Base-by-base conservation (phyloP, 129 eudicot genomes). In the Pseudognaphalium luteoalbum region DNA sequence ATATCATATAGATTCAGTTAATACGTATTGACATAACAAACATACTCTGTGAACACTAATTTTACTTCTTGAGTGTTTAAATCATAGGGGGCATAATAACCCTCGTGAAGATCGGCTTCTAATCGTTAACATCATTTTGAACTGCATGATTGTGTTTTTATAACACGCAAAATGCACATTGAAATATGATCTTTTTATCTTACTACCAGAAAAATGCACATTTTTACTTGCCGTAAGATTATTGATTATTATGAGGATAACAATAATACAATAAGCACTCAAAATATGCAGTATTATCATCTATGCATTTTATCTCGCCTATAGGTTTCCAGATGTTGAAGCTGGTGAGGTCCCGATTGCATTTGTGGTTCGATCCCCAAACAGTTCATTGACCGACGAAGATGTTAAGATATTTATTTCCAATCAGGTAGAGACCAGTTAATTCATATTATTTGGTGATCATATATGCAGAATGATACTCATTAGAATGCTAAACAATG, bases 321-420 rank as follows among this genome's bases (percentile, higher is more conserved):
- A 66, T 14, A 87, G 96, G 74, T 88, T 82, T 79, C 97, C 97
- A 64, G 96, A 93, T 87, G 88, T 85, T 52, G 98, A 93, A 85
- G 98, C 98, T 59, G 98, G 96, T 37, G 96, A 91, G 82, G 98
- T 90, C 78, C 97, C 96, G 29, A 77, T 84, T 81, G 97, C 96
- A 42, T 91, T 77, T 79, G 96, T 91, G 76, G 97, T 90, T 80
- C 87, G 88, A 25, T 86, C 95, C 42, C 91, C 92, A 44, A 85
- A 68, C 76, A 88, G 92, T 80, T 83, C 91, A 32, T 87, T 90
- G 57, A 86, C 86, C 0, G 88, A 93, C 78, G 85, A 82, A 84
- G 90, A 88, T 51, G 86, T 91, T 61, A 82, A 85, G 85, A 90
- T 81, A 71, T 93, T 93, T 60, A 84, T 90, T 1, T 85, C 96